A percentile compares a stretch with the other conserved stretches of the same genome.
phyloP scores from a whole-genome alignment of 1,139 yeast species.

The Geotrichum citri-aurantii region DNA sequence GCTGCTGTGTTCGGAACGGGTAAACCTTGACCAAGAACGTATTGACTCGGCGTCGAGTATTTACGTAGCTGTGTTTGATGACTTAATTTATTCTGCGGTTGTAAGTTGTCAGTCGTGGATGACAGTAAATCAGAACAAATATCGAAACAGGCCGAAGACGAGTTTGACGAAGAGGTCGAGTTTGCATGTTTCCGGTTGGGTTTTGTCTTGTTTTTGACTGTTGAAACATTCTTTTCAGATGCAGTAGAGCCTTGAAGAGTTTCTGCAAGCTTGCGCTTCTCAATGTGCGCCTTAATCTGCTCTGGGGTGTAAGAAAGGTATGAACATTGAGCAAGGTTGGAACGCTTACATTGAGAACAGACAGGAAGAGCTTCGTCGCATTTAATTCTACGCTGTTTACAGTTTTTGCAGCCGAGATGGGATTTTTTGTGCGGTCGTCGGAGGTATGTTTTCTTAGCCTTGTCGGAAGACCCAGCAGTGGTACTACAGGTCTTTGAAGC shows the following conservation, averaged over 20 bases:
- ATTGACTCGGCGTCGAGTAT: constrained; percentile 6
- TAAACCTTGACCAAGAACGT: neutral
- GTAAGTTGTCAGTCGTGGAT: constrained; percentile 15
- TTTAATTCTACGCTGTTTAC: constrained; percentile 60
- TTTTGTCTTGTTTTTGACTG: neutral
- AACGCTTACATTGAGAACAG: constrained; percentile 56
- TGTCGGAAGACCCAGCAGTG: neutral
- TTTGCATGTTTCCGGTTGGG: neutral
- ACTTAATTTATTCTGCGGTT: constrained; percentile 1
- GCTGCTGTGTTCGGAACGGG: neutral
- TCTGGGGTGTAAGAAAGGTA: constrained; percentile 27
- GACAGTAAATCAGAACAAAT: constrained; percentile 9
- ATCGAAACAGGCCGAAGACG: neutral
- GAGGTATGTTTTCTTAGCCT: constrained; percentile 31
- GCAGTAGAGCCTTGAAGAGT: neutral
- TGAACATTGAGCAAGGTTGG: constrained; percentile 38
- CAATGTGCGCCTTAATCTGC: constrained; percentile 23
- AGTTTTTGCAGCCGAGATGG: constrained; percentile 52
- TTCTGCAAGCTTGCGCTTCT: constrained; percentile 8
- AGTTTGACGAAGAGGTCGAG: neutral
- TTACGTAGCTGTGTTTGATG: neutral
- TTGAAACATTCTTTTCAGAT: neutral
- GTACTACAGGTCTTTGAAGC: constrained; percentile 6
- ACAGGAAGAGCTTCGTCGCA: constrained; percentile 62
- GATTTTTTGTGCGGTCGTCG: constrained; percentile 60